Percentiles rank a stretch among this genome's conserved stretches.
Conservation (phyloP, 2,329 filamentous ascomycete genomes). For the Pseudogymnoascus sp. region DNA sequence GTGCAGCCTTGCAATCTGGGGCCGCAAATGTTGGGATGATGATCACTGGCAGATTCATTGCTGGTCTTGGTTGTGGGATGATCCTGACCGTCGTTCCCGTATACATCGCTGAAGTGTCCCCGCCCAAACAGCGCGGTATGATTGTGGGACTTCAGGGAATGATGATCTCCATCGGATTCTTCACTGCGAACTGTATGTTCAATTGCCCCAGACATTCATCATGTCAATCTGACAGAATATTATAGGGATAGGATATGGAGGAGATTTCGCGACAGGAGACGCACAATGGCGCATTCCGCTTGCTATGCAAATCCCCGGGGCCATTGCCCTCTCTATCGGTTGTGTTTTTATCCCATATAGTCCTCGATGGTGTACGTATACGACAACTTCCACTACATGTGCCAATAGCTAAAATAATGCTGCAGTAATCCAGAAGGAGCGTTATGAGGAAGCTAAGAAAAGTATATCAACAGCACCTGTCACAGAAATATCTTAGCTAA, state of each 20-base stretch:
- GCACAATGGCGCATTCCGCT: conserved; percentile 31
- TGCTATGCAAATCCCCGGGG: conserved; percentile 27
- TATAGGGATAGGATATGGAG: conserved; percentile 32
- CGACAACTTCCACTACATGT: background rate
- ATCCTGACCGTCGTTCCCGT: conserved; percentile 14
- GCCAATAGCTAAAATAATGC: background rate
- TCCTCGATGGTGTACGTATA: conserved; percentile 17
- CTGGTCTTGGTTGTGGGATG: background rate
- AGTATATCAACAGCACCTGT: background rate
- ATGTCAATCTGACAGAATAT: background rate
- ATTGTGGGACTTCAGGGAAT: conserved; percentile 29
- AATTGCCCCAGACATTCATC: background rate
- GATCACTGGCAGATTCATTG: background rate
- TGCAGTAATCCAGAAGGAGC: conserved; percentile 11
- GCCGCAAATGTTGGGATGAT: conserved; percentile 8
- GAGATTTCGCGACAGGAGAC: conserved; percentile 27
- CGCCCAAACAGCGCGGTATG: conserved; percentile 22
- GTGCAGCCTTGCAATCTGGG: background rate
- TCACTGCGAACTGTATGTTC: conserved; percentile 29
- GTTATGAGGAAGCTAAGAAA: conserved; percentile 10
- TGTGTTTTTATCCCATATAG: conserved; percentile 16
- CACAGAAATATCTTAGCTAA: background rate
- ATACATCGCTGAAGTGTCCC: conserved; percentile 25
- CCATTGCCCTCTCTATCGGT: conserved; percentile 13
- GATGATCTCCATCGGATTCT: conserved; percentile 32